Evolutionary conservation across 2,329 filamentous ascomycete genomes (phyloP).

Genomic region (Pseudodiploospora longispora): DNA sequence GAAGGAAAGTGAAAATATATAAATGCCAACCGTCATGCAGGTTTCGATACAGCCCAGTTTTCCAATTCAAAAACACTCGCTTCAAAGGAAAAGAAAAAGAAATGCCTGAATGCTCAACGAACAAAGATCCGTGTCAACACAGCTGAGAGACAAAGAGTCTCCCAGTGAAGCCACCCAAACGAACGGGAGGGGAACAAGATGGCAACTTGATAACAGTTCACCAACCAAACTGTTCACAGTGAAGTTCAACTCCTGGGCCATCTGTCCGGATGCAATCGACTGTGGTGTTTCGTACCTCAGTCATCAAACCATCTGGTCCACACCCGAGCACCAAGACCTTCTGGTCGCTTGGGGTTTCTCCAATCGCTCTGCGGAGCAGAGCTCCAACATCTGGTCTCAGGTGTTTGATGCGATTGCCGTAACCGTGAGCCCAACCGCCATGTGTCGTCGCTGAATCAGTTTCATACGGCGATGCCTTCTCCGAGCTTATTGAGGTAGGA

Average conservation of each 20-base stretch:
- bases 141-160: too few species aligned
- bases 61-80: too few species aligned
- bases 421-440: background rate
- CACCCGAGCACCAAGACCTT: constrained; percentile 37
- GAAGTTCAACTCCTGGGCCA: constrained; percentile 38
- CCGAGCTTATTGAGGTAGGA: constrained; percentile 9
- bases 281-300: constrained; percentile 31
- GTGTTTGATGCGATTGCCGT: constrained; percentile 18
- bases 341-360: constrained; percentile 17
- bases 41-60: too few species aligned
- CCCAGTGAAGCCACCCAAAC: too few species aligned
- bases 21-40: too few species aligned
- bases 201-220: constrained; percentile 11
- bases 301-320: constrained; percentile 36
- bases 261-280: constrained; percentile 29
- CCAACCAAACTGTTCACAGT: constrained; percentile 41
- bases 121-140: too few species aligned
- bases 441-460: constrained; percentile 8
- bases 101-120: too few species aligned
- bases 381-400: constrained; percentile 29
- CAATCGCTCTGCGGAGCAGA: constrained; percentile 26
- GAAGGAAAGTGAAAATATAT: too few species aligned
- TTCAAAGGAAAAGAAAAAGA: too few species aligned
- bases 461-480: constrained; percentile 13
- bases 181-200: too few species aligned